Base-by-base conservation (phyloP, 352 stramenopile species). In the Pythium guiyangense region DNA sequence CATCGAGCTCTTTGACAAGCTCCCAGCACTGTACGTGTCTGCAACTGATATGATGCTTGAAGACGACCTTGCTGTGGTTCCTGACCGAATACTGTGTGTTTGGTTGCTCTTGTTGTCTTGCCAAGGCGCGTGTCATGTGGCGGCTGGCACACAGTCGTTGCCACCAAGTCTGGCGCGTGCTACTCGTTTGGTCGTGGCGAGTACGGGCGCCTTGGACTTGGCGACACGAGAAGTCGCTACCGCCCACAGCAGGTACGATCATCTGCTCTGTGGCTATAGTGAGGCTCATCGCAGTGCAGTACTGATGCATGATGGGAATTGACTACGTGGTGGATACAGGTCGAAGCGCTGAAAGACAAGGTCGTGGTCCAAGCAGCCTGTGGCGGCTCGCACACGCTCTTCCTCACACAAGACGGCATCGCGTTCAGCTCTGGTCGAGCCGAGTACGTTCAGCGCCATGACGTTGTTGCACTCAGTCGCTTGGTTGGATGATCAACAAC, bases 301-400 rank as follows among this genome's bases (percentile, higher is more conserved):
- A 8, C 37, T 43, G 17, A 17, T 58, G 22, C 51, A 44, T 29
- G 51, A 18, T 31, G 49, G 29, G 4, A 8, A 34, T n/a, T n/a
- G n/a, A 34, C 29, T 8, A 34, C 29, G 29, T 34, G 29, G 8
- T 34, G 9, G 17, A 14, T 31, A 6, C n/a, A 86, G 73, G 73
- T 88, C n/a, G 73, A 90, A 47, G 77, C 80, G 14, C 31, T 93
- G 26, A 71, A 84, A 60, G 74, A 60, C 18, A 71, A 90, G 55
- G 63, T 51, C 1, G 69, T 93, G 31, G 82, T 91, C 46, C 80
- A 93, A 50, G 84, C 79, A 34, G 79, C 84, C 12, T 90, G 79
- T n/a, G 84, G 84, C 49, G 76, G 76, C 12, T 86, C 76, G 58
- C 89, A 97, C 78, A 96, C 87, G 40, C 66, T 96, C 40, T 94